These are phyloP conservation scores for Schizosaccharomyces lindneri DNA, from an alignment of 805 yeast genomes.

Conservation along the genomic window DNA sequence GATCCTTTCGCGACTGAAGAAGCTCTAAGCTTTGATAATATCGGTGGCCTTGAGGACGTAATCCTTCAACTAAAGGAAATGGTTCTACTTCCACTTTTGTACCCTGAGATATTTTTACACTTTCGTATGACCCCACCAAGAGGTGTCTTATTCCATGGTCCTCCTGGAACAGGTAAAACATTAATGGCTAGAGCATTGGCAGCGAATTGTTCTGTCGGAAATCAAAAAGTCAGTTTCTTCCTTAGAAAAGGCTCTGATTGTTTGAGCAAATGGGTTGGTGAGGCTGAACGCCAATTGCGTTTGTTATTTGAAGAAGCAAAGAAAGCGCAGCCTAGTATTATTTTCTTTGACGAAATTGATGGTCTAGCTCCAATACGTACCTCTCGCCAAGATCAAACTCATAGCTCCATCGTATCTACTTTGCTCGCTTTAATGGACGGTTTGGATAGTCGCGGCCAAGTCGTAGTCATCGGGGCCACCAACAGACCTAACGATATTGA, in stretches of 20 bases:
- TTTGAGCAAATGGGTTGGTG: conserved; percentile 95
- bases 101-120: conserved; percentile 78
- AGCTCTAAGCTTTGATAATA: conserved; percentile 58
- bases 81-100: conserved; percentile 78
- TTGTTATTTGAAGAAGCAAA: conserved; percentile 85
- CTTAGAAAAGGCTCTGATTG: conserved; percentile 98
- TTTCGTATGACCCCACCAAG: conserved; percentile 88
- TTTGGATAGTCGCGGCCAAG: conserved; percentile 96
- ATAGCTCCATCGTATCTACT: conserved; percentile 90
- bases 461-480: conserved; percentile 92
- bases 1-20: conserved; percentile 83
- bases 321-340: conserved; percentile 84
- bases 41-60: conserved; percentile 81
- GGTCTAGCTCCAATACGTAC: conserved; percentile 83
- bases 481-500: conserved; percentile 96
- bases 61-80: conserved; percentile 84
- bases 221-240: conserved; percentile 73
- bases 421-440: conserved; percentile 93
- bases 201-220: conserved; percentile 70
- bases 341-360: conserved; percentile 92
- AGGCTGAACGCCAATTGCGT: conserved; percentile 85
- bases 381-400: conserved; percentile 93
- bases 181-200: conserved; percentile 94
- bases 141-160: conserved; percentile 93
- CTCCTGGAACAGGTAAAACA: conserved; percentile 98